Evolutionary conservation across 176 grass and related monocot genomes (phyloP), one percentile per base, ranked within the genome.

Genomic region (Thinopyrum elongatum): DNA sequence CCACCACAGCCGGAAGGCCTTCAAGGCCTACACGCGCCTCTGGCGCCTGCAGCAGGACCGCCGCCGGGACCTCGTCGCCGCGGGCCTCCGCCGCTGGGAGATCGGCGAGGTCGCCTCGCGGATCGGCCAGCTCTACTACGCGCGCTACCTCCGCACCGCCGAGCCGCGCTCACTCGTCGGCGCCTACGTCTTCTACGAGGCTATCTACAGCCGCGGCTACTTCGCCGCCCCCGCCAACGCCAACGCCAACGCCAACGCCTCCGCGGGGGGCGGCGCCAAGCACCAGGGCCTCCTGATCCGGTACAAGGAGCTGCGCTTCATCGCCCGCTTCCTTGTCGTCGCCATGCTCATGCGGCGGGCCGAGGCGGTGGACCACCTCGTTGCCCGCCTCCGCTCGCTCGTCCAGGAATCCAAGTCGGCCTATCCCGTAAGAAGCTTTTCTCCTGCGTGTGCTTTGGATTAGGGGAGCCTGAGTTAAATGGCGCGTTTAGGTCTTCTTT

Each of bases 111-210:
- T 99, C 30, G 94, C 97, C 16, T 99, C 97, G 46, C 92, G 97
- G 90, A 97, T 99, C 97, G 97, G 97, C 7, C 97, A 99, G 90
- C 97, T 99, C 71, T 97, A 97, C 92, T 99, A 94, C 80, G 87
- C 88, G 58, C 94, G 93, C 83, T 99, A 99, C 94, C 89, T 94
- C 71, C 94, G 97, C 65, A 97, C 97, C 41, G 92, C 94, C 81
- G 97, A 99, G 90, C 89, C 92, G 77, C 90, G 94, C 15, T 99
- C 88, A 65, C 94, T 99, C 71, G 82, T 99, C 76, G 97, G 92
- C 33, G 97, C 97, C 0, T 99, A 99, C 72, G 97, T 99, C 13
- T 99, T 99, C 84, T 99, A 99, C 82, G 97, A 99, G 94, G 97
- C 97, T 49, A 97, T 99, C 74, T 86, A 97, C 80, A 94, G 89